A percentile compares a stretch with the other conserved stretches of the same genome.
These are phyloP conservation scores for Phytophthora boehmeriae DNA, from an alignment of 352 stramenopile genomes.

Conservation along the genomic window DNA sequence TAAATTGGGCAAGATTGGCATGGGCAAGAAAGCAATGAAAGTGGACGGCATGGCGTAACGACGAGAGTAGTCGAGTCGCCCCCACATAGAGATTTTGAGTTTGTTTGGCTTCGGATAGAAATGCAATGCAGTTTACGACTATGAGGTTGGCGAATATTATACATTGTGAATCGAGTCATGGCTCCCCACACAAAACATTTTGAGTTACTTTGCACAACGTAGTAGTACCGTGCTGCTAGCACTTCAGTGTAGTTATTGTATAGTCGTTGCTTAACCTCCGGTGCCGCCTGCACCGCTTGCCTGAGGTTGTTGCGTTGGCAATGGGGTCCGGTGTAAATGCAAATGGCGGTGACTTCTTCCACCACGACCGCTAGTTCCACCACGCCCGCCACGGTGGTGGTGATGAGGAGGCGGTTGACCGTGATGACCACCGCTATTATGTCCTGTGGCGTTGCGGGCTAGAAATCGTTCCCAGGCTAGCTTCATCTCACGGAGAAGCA, in stretches of 20 bases:
- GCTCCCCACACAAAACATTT: neutral
- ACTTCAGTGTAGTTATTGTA: no score
- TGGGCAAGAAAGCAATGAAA: slow-evolving; percentile 39
- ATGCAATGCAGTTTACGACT: slow-evolving; percentile 34
- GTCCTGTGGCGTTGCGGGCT: slow-evolving; percentile 7
- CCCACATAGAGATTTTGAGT: slow-evolving; percentile 47
- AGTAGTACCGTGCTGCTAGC: no score
- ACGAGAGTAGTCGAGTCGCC: slow-evolving; percentile 31
- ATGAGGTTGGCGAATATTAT: neutral
- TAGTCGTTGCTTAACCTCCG: neutral
- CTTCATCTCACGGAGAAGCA: slow-evolving; percentile 58
- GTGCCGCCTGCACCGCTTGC: slow-evolving; percentile 3
- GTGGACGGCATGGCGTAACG: slow-evolving; percentile 30
- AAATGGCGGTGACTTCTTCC: slow-evolving; percentile 26
- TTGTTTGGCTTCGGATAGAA: slow-evolving; percentile 36
- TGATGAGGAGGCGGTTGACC: slow-evolving; percentile 24
- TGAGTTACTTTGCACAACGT: neutral
- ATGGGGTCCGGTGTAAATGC: slow-evolving; percentile 30
- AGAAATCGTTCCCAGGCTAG: slow-evolving; percentile 60
- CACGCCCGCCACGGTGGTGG: slow-evolving; percentile 14
- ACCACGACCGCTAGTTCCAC: slow-evolving; percentile 18
- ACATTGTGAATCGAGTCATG: neutral
- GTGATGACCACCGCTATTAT: slow-evolving; percentile 15
- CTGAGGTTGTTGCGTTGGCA: slow-evolving; percentile 13
- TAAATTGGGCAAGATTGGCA: slow-evolving; percentile 47